Evolutionary conservation across 768 basidiomycete species (phyloP).

Genomic region (Suillus sp.): DNA sequence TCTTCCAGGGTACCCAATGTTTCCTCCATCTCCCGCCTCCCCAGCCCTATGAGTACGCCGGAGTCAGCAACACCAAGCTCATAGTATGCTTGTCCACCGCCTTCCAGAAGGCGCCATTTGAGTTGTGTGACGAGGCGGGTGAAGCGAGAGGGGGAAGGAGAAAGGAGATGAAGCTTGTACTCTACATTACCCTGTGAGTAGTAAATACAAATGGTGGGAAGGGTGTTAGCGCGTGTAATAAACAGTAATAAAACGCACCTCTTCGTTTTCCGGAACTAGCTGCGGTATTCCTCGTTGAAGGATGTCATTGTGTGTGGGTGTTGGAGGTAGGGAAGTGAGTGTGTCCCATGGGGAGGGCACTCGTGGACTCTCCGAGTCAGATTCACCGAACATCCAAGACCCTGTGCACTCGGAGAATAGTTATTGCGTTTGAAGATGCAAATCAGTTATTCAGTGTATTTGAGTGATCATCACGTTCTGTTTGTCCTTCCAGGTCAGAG

Average conservation of each 20-base stretch:
- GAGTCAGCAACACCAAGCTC: constrained; percentile 86
- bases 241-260: constrained; percentile 35
- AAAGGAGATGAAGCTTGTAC: constrained; percentile 89
- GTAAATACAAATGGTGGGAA: neutral
- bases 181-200: constrained; percentile 77
- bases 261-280: constrained; percentile 76
- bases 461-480: constrained; percentile 52
- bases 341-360: constrained; percentile 85
- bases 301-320: constrained; percentile 32
- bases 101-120: constrained; percentile 91
- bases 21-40: constrained; percentile 69
- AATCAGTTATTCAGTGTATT: constrained; percentile 41
- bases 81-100: constrained; percentile 82
- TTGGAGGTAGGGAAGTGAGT: constrained; percentile 59
- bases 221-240: neutral
- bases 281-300: constrained; percentile 51
- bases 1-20: constrained; percentile 85
- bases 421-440: neutral
- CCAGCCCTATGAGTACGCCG: constrained; percentile 82
- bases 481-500: neutral
- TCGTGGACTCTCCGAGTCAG: constrained; percentile 76
- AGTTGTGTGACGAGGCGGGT: constrained; percentile 89
- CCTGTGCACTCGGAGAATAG: neutral
- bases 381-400: constrained; percentile 74
- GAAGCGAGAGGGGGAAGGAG: constrained; percentile 75